These are phyloP conservation scores for Angophora floribunda DNA, from an alignment of 345 rosid genomes.

Conservation along the genomic window DNA sequence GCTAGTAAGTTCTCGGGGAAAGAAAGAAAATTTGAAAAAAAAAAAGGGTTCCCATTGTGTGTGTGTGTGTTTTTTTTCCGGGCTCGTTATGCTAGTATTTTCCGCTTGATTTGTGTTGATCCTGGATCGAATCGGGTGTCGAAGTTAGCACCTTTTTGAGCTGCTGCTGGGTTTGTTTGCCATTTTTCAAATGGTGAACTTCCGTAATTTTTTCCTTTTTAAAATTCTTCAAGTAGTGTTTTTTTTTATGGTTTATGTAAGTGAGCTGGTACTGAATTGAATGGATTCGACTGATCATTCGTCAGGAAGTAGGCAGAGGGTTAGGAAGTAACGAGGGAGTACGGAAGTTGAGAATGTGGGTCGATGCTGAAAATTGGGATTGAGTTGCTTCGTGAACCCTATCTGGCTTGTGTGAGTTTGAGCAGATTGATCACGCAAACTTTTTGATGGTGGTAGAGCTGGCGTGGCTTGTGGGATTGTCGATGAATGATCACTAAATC, in stretches of 20 bases:
- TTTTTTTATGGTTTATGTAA: neutral
- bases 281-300: neutral
- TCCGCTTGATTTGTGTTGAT: neutral
- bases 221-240: neutral
- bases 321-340: neutral
- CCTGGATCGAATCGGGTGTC: neutral
- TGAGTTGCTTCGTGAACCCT: neutral
- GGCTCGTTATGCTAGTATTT: neutral
- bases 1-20: slow-evolving; percentile 26
- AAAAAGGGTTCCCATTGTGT: neutral
- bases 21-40: neutral
- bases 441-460: neutral
- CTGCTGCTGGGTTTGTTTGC: neutral
- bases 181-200: neutral
- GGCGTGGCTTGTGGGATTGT: neutral
- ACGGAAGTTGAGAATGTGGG: neutral
- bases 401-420: neutral
- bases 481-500: neutral
- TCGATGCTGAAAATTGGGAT: neutral
- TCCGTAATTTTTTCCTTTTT: neutral
- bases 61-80: neutral
- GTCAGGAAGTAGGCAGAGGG: neutral
- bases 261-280: neutral
- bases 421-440: neutral
- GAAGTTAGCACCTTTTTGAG: neutral